phyloP scores from a whole-genome alignment of 2,329 filamentous ascomycete genomes.

The Sclerotinia borealis region DNA sequence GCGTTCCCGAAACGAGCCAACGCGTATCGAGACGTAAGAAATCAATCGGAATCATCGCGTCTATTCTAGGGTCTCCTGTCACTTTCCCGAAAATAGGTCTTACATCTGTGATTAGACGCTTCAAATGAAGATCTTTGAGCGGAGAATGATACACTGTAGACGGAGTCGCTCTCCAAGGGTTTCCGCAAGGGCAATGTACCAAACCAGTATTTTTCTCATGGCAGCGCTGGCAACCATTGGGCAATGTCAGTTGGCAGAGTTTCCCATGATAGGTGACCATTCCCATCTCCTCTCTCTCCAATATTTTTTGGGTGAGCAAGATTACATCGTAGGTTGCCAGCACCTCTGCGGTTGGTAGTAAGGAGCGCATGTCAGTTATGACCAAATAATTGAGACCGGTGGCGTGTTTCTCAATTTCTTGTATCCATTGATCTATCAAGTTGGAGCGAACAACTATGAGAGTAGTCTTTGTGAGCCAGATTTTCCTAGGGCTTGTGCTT shows the following conservation, averaged over 20 bases:
- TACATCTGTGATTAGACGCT: constrained; percentile 87
- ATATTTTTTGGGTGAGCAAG: constrained; percentile 67
- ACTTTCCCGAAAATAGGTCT: constrained; percentile 77
- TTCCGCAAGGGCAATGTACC: background rate
- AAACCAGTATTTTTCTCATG: too few relatives aligned
- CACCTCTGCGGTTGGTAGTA: constrained; percentile 50
- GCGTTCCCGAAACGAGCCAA: constrained; percentile 90
- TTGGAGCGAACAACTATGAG: constrained; percentile 80
- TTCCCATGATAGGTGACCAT: too few relatives aligned
- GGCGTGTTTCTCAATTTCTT: constrained; percentile 76
- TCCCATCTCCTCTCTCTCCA: constrained; percentile 54
- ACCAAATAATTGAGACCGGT: constrained; percentile 58
- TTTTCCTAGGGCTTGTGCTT: constrained; percentile 38
- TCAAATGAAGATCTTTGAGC: constrained; percentile 69
- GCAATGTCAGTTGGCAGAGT: background rate
- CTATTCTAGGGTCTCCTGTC: constrained; percentile 48
- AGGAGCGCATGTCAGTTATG: constrained; percentile 45
- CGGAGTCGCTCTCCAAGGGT: constrained; percentile 33
- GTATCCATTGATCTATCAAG: constrained; percentile 75
- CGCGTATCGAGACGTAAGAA: constrained; percentile 60
- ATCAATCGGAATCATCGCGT: constrained; percentile 47
- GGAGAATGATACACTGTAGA: constrained; percentile 41
- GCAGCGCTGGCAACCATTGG: background rate
- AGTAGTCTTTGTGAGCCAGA: constrained; percentile 63
- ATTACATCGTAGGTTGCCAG: constrained; percentile 68